A percentile compares a stretch with the other conserved stretches of the same genome.
Conservation (phyloP, 257 asterid species). For the Paulownia fortunei region DNA sequence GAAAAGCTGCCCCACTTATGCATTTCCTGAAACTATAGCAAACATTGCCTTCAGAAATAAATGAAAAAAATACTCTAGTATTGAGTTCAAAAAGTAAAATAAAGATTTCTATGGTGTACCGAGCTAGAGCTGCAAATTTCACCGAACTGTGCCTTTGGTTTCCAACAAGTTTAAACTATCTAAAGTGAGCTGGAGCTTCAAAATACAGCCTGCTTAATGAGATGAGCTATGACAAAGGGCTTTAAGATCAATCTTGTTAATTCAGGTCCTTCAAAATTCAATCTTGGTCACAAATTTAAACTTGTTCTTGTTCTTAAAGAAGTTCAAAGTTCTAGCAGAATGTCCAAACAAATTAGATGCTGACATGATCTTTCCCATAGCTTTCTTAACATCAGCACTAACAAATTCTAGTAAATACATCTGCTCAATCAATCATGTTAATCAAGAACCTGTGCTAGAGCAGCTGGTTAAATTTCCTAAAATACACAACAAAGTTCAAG, state of each 20-base stretch:
- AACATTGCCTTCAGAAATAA: background rate
- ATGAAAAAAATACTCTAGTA: background rate
- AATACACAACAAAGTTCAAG: background rate
- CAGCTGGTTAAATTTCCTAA: background rate
- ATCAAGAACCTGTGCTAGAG: slow-evolving; percentile 5
- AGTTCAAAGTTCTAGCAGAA: background rate
- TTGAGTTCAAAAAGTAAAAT: background rate
- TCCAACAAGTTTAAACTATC: background rate
- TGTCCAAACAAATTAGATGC: background rate
- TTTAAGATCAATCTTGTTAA: no score
- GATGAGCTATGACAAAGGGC: no score
- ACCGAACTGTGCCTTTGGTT: background rate
- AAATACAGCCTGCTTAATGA: no score
- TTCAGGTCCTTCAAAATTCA: no score
- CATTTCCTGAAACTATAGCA: background rate
- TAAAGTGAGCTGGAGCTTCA: background rate
- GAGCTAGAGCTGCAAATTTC: background rate
- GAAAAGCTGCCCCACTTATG: background rate
- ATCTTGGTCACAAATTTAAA: background rate
- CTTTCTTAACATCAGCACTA: background rate
- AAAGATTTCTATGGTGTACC: background rate
- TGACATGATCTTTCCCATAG: background rate
- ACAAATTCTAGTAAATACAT: background rate
- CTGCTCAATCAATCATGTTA: background rate
- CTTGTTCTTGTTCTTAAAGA: background rate